Conservation (phyloP, 1,284 basidiomycete genomes). For the Tilletia indica region DNA sequence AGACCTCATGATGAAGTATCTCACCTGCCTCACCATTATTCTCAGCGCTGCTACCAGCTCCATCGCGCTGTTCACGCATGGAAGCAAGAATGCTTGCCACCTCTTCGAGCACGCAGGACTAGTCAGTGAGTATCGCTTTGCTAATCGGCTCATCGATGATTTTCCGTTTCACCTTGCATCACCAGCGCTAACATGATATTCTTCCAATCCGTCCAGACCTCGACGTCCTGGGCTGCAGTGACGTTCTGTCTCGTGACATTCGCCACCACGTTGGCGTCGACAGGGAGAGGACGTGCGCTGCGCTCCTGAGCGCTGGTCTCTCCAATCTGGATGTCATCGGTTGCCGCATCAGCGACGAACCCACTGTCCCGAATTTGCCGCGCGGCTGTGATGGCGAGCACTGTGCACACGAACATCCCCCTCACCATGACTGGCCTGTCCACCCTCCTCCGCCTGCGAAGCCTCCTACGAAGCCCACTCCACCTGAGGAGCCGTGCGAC, state of each 20-base stretch:
- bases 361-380: no score
- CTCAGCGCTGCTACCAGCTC: neutral
- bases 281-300: neutral
- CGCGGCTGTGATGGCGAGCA: no score
- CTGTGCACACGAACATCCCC: no score
- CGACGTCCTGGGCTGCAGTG: neutral
- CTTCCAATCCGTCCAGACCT: neutral
- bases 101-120: neutral
- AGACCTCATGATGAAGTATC: conserved; percentile 23
- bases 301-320: neutral
- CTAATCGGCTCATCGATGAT: no score
- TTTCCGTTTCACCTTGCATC: no score
- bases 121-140: neutral
- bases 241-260: neutral
- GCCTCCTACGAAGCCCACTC: neutral
- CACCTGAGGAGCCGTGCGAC: no score
- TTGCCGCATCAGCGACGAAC: neutral
- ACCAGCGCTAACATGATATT: neutral
- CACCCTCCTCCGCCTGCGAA: no score
- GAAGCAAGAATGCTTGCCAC: neutral
- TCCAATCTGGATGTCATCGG: neutral
- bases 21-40: conserved; percentile 34
- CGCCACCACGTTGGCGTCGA: neutral
- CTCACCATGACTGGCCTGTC: no score
- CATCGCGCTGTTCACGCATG: neutral